Percentiles rank a stretch among this genome's conserved stretches.
phyloP scores from a whole-genome alignment of 2,329 filamentous ascomycete species.

The Fusarium decemcellulare region DNA sequence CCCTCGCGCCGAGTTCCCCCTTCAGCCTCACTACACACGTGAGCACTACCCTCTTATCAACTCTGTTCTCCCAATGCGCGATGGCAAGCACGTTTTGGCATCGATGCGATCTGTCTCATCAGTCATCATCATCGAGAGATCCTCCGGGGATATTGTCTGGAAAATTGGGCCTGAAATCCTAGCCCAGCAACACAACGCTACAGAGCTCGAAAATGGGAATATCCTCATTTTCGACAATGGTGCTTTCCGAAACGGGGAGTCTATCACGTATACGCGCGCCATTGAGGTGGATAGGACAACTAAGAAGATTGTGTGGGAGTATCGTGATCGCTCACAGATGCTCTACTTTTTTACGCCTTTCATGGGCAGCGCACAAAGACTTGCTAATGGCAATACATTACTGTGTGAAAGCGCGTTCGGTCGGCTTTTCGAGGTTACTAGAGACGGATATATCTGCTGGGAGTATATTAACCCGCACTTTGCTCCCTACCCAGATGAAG shows the following conservation, averaged over 20 bases:
- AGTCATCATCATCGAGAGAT: conserved; percentile 47
- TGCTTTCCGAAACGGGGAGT: conserved; percentile 47
- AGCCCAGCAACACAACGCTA: conserved; percentile 50
- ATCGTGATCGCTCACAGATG: conserved; percentile 48
- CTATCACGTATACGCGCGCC: conserved; percentile 46
- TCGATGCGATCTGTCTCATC: conserved; percentile 48
- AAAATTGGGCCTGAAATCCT: conserved; percentile 41
- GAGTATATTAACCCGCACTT: conserved; percentile 50
- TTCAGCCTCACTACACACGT: conserved; percentile 49
- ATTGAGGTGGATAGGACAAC: conserved; percentile 45
- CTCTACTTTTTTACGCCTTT: conserved; percentile 50
- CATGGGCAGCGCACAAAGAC: conserved; percentile 49
- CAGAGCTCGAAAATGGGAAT: conserved; percentile 48
- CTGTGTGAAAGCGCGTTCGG: conserved; percentile 49
- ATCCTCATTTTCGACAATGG: conserved; percentile 51
- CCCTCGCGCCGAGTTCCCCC: conserved; percentile 45
- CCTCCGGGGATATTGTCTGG: conserved; percentile 48
- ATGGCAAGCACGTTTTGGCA: conserved; percentile 47
- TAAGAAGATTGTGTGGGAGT: conserved; percentile 48
- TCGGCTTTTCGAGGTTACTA: conserved; percentile 46
- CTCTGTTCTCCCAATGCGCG: conserved; percentile 46
- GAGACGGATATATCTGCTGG: conserved; percentile 47
- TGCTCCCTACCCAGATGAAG: conserved; percentile 42
- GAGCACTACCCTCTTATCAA: conserved; percentile 52
- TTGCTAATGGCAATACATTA: conserved; percentile 47